Evolutionary conservation across 192 early-diverging fungal species (phyloP).

Genomic region (Coemansia sp.): DNA sequence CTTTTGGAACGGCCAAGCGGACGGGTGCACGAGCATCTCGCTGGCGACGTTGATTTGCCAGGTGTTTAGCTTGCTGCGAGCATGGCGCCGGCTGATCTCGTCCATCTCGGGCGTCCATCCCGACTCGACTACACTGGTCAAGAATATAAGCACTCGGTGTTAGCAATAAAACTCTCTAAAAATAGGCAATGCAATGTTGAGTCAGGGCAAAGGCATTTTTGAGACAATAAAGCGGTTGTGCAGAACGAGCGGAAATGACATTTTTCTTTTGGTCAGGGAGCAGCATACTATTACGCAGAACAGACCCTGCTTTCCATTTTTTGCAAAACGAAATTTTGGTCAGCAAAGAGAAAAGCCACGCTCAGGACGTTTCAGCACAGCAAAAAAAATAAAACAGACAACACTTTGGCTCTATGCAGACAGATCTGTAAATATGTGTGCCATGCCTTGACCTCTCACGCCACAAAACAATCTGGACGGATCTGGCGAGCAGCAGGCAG

Average conservation of each 20-base stretch:
- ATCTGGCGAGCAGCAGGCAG: not conserved
- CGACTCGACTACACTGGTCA: slow-evolving; percentile 63
- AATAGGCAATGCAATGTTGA: not conserved
- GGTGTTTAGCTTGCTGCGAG: slow-evolving; percentile 54
- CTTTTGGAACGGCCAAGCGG: slow-evolving; percentile 91
- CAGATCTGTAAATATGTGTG: slow-evolving; percentile 10
- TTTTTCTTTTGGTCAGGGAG: not conserved
- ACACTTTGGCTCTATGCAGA: slow-evolving; percentile 1
- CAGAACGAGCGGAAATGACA: too few relatives aligned
- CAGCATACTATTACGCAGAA: not conserved
- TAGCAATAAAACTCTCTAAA: slow-evolving; percentile 1
- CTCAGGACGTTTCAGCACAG: too few relatives aligned
- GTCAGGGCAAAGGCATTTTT: too few relatives aligned
- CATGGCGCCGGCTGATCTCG: slow-evolving; percentile 38
- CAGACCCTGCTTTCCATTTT: not conserved
- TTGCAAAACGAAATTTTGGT: not conserved
- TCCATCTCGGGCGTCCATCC: slow-evolving; percentile 95
- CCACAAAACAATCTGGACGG: slow-evolving; percentile 3
- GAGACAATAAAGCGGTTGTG: too few relatives aligned
- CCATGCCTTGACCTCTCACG: slow-evolving; percentile 6
- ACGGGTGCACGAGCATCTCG: slow-evolving; percentile 73
- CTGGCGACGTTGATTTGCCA: slow-evolving; percentile 68
- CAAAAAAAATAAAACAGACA: not conserved
- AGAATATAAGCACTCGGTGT: not conserved
- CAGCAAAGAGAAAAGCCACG: not conserved